These are phyloP conservation scores for Fusarium clavum DNA, from an alignment of 2,329 filamentous ascomycete genomes.

Conservation along the genomic window DNA sequence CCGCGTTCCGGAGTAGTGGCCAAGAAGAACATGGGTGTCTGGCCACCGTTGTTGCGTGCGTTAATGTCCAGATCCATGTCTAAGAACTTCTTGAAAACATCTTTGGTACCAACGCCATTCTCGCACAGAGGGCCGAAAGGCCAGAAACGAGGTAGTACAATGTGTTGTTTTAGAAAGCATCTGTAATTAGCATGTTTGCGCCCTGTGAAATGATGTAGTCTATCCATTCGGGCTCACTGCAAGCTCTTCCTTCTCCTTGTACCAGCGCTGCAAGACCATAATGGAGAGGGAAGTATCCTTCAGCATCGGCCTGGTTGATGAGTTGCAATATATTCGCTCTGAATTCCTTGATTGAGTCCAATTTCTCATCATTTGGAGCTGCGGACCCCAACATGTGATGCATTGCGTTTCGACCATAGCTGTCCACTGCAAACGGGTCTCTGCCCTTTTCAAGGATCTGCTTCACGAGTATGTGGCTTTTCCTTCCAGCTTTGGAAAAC, in stretches of 20 bases:
- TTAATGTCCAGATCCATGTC: slow-evolving; percentile 29
- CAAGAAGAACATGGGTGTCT: slow-evolving; percentile 26
- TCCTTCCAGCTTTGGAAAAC: too few relatives aligned
- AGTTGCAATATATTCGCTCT: slow-evolving; percentile 1
- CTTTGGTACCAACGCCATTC: neutral
- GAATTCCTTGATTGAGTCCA: slow-evolving; percentile 7
- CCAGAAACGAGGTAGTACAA: slow-evolving; percentile 24
- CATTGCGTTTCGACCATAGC: slow-evolving; percentile 25
- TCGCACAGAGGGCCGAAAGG: neutral
- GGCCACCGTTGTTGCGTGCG: slow-evolving; percentile 23
- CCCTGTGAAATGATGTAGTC: slow-evolving; percentile 19
- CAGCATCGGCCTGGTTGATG: slow-evolving; percentile 26
- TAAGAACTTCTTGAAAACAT: slow-evolving; percentile 11
- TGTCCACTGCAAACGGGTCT: slow-evolving; percentile 21
- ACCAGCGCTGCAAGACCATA: slow-evolving; percentile 19
- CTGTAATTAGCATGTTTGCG: slow-evolving; percentile 18
- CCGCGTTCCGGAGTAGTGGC: neutral
- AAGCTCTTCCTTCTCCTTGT: neutral
- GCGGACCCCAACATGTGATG: slow-evolving; percentile 17
- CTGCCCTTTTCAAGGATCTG: slow-evolving; percentile 27
- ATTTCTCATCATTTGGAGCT: neutral
- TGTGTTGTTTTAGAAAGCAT: slow-evolving; percentile 19
- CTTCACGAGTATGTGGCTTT: neutral
- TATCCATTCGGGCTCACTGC: slow-evolving; percentile 5
- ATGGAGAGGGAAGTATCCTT: slow-evolving; percentile 32